Conservation (phyloP, 176 grass and related monocot species). For the Musa itinerans region DNA sequence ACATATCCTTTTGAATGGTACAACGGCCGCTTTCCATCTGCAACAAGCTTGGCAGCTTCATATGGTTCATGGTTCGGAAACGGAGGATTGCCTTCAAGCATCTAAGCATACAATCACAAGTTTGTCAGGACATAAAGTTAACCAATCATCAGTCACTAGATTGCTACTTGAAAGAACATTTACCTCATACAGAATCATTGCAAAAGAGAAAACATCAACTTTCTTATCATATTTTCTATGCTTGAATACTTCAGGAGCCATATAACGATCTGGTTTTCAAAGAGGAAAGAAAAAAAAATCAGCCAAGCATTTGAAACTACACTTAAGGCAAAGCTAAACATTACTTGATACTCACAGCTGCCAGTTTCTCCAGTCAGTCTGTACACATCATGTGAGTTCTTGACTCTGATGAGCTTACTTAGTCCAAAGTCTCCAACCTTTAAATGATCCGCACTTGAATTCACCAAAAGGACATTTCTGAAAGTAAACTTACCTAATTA, state of each 20-base stretch:
- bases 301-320: constrained; percentile 26
- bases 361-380: constrained; percentile 98
- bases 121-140: constrained; percentile 11
- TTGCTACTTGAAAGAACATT: constrained; percentile 22
- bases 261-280: constrained; percentile 66
- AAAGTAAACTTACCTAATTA: constrained; percentile 32
- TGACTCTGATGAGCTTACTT: constrained; percentile 89
- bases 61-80: constrained; percentile 80
- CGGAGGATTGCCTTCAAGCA: constrained; percentile 85
- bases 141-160: background rate
- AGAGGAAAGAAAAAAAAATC: constrained; percentile 26
- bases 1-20: constrained; percentile 62
- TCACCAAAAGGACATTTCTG: constrained; percentile 98
- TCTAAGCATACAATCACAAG: constrained; percentile 33
- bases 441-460: constrained; percentile 84
- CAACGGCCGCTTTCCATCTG: constrained; percentile 62
- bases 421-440: constrained; percentile 99
- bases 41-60: constrained; percentile 79
- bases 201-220: constrained; percentile 99
- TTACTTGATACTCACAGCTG: constrained; percentile 67
- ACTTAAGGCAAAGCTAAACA: constrained; percentile 1
- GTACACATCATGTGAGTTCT: constrained; percentile 88
- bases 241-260: constrained; percentile 99
- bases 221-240: constrained; percentile 98
- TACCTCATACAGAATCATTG: constrained; percentile 99